Conservation (phyloP, 1,139 yeast genomes). For the Suhomyces bribrorum region DNA sequence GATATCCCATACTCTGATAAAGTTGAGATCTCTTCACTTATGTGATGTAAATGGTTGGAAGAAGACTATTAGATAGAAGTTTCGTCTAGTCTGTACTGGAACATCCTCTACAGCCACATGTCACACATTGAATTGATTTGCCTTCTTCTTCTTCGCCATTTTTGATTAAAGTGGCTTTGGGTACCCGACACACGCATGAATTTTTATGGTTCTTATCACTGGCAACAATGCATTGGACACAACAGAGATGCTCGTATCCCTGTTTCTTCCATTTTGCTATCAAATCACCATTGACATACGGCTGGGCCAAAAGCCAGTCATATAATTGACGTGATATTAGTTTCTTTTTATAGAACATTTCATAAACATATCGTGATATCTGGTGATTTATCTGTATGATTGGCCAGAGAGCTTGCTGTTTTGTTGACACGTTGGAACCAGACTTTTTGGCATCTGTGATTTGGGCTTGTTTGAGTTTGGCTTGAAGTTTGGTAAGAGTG, state of each 20-base stretch:
- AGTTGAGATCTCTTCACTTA: no score
- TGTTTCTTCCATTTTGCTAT: slow-evolving; percentile 91
- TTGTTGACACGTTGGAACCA: slow-evolving; percentile 30
- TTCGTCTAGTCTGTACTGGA: slow-evolving; percentile 65
- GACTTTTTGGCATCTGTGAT: slow-evolving; percentile 21
- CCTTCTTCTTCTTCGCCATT: slow-evolving; percentile 35
- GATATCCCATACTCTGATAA: no score
- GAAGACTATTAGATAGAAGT: neutral
- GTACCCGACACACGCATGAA: slow-evolving; percentile 86
- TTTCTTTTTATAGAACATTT: slow-evolving; percentile 67
- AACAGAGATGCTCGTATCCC: slow-evolving; percentile 87
- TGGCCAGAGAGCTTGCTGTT: slow-evolving; percentile 69
- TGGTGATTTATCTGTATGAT: slow-evolving; percentile 72
- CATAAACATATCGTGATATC: slow-evolving; percentile 74
- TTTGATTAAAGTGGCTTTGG: slow-evolving; percentile 48
- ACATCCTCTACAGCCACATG: slow-evolving; percentile 91
- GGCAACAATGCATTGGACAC: slow-evolving; percentile 75
- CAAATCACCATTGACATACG: slow-evolving; percentile 65
- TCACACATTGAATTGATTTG: slow-evolving; percentile 61
- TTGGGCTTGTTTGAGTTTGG: slow-evolving; percentile 62
- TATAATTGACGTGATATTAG: slow-evolving; percentile 70
- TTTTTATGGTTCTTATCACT: slow-evolving; percentile 63
- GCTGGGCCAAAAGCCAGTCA: slow-evolving; percentile 71
- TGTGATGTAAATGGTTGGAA: no score
- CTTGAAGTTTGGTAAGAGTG: slow-evolving; percentile 62